Evolutionary conservation across 78 protist species (phyloP).

Genomic region (Carpediemonas membranifera): DNA sequence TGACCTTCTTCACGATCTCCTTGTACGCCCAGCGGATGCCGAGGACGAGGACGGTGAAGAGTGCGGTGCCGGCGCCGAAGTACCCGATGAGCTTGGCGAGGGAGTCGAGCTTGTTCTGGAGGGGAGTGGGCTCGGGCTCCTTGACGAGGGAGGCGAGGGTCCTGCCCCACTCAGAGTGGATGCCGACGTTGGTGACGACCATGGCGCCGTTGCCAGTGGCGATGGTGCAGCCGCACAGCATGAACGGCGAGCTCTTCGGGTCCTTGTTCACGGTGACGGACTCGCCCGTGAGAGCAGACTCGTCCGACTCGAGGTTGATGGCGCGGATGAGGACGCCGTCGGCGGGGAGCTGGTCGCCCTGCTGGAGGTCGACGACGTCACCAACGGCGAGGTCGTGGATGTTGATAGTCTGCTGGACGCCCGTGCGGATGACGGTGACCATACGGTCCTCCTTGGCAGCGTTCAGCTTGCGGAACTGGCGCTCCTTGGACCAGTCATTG

Average conservation of each 20-base stretch:
- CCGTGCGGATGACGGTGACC: conserved; percentile 25
- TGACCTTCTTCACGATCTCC: background rate
- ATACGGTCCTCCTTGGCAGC: conserved; percentile 15
- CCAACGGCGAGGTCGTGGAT: conserved; percentile 73
- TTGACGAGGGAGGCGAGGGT: conserved; percentile 13
- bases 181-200: conserved; percentile 22
- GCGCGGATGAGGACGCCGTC: conserved; percentile 43
- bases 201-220: too few species aligned
- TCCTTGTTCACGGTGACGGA: conserved; percentile 47
- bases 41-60: conserved; percentile 11
- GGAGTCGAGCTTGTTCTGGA: conserved; percentile 11
- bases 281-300: conserved; percentile 64
- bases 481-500: too few species aligned
- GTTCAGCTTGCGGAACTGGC: conserved; percentile 47
- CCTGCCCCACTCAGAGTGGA: conserved; percentile 29
- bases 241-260: too few species aligned
- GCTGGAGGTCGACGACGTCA: conserved; percentile 51
- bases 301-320: conserved; percentile 44
- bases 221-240: too few species aligned
- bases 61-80: conserved; percentile 17
- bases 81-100: conserved; percentile 16
- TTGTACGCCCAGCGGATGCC: background rate
- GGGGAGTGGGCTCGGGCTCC: background rate
- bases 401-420: conserved; percentile 4
- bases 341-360: conserved; percentile 58